A percentile compares a stretch with the other conserved stretches of the same genome.
Evolutionary conservation across 2,329 filamentous ascomycete species (phyloP).

Genomic region (Verticillium nonalfalfae): DNA sequence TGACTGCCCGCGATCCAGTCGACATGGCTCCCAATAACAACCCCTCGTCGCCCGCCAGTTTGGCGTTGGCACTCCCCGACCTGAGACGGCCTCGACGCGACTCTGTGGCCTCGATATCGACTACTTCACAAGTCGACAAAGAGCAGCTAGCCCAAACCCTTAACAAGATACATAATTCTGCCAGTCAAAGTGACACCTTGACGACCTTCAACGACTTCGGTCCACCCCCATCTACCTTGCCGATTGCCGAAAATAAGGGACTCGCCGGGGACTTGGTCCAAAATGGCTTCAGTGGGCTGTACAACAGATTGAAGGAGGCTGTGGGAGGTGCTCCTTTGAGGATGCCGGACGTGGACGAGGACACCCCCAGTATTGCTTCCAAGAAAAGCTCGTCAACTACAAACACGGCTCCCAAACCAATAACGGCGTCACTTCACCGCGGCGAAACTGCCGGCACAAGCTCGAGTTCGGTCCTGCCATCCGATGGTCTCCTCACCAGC

Average conservation of each 20-base stretch:
- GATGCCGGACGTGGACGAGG: slow-evolving; percentile 33
- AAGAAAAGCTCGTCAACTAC: slow-evolving; percentile 34
- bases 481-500: slow-evolving; percentile 26
- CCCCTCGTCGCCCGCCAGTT: slow-evolving; percentile 19
- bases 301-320: slow-evolving; percentile 76
- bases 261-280: slow-evolving; percentile 70
- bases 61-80: slow-evolving; percentile 22
- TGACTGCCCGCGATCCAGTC: neutral
- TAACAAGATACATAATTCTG: slow-evolving; percentile 81
- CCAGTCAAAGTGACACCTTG: slow-evolving; percentile 76
- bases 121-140: slow-evolving; percentile 45
- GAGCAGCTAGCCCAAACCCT: slow-evolving; percentile 72
- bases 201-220: slow-evolving; percentile 95
- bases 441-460: slow-evolving; percentile 28
- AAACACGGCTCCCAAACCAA: slow-evolving; percentile 31
- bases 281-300: slow-evolving; percentile 82
- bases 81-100: slow-evolving; percentile 24
- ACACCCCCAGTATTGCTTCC: slow-evolving; percentile 19
- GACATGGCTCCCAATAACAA: slow-evolving; percentile 22
- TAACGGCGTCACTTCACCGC: slow-evolving; percentile 30
- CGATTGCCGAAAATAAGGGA: slow-evolving; percentile 59
- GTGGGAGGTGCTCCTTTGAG: slow-evolving; percentile 60
- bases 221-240: slow-evolving; percentile 54
- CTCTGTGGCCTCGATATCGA: slow-evolving; percentile 34
- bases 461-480: slow-evolving; percentile 22